Evolutionary conservation across 805 yeast species (phyloP), one percentile per base, ranked within the genome.

Genomic region (Candida hungchunana): DNA sequence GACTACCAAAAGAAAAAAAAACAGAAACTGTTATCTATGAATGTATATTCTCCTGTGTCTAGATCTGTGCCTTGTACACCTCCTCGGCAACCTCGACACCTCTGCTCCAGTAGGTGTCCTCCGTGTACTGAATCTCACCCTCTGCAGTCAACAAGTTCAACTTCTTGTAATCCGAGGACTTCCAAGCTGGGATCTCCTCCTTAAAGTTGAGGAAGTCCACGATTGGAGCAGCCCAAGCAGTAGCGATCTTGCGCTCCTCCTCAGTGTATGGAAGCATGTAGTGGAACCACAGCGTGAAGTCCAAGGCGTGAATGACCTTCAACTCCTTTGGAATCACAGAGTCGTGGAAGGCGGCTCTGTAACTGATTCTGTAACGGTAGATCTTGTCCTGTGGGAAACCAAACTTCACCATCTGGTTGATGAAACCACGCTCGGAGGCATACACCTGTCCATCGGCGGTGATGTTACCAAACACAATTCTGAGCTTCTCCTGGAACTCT

Each of bases 391-490:
- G 38, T 9, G 63, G 62, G 37, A 54, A 59, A 7, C 59, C 59
- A 13, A 21, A 31, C 23, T 40, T 34, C 14, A 37, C 27, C 32
- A 40, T 28, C 31, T 56, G 50, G 32, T 59, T 47, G n/a, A 65
- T 32, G 32, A 59, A 59, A 2, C 65, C 65, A 36, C 69, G 53
- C n/a, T 53, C 46, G 3, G 67, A 60, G 8, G 59, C 58, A 40
- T 64, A 59, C 7, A 65, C 66, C 41, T 65, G 69, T 5, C 63
- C 60, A 43, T 63, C 68, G 9, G 63, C 58, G 17, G 59, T 51
- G 20, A 63, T 62, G 11, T 48, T 46, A 18, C 69, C 69, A 46
- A 55, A 65, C 4, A 52, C 39, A 12, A 44, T 35, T 26, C 52
- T 45, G 26, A 55, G 26, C 9, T 50, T 32, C 29, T 40, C 54